phyloP scores from a whole-genome alignment of 306 rosid species.

The Cicer chorassanicum region DNA sequence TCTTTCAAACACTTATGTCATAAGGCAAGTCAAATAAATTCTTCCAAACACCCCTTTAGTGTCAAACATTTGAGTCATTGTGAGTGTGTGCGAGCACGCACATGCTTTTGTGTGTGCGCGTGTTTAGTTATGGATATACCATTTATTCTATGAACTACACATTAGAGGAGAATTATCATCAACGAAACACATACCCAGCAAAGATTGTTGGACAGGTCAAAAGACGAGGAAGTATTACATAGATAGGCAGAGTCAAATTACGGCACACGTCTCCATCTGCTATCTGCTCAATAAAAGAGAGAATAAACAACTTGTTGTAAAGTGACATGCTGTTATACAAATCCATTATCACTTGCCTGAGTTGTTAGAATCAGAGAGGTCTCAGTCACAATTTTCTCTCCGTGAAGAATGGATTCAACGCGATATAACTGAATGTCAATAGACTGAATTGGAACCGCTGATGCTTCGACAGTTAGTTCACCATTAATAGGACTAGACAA shows the following conservation, averaged over 20 bases:
- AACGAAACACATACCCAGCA: conserved; percentile 72
- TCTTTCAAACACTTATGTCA: background rate
- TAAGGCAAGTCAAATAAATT: background rate
- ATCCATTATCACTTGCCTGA: conserved; percentile 62
- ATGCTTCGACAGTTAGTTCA: conserved; percentile 82
- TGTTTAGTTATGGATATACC: conserved; percentile 2
- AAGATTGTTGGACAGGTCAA: conserved; percentile 85
- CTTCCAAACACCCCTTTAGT: background rate
- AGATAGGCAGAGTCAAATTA: conserved; percentile 72
- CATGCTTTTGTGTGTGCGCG: background rate
- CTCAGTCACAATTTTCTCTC: conserved; percentile 82
- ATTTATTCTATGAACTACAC: conserved; percentile 5
- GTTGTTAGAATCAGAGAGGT: conserved; percentile 84
- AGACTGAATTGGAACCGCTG: conserved; percentile 81
- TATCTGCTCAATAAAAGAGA: conserved; percentile 54
- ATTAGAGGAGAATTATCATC: background rate
- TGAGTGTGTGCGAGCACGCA: background rate
- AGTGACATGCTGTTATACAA: conserved; percentile 20
- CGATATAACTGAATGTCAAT: conserved; percentile 84
- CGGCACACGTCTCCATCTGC: conserved; percentile 87
- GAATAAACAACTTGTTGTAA: conserved; percentile 31
- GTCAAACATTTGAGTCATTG: background rate
- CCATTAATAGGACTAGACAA: conserved; percentile 74
- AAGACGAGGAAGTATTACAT: conserved; percentile 83
- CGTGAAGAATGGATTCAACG: conserved; percentile 84